phyloP scores from a whole-genome alignment of 202 grass and related monocot genomes.

The Alloteropsis angusta region DNA sequence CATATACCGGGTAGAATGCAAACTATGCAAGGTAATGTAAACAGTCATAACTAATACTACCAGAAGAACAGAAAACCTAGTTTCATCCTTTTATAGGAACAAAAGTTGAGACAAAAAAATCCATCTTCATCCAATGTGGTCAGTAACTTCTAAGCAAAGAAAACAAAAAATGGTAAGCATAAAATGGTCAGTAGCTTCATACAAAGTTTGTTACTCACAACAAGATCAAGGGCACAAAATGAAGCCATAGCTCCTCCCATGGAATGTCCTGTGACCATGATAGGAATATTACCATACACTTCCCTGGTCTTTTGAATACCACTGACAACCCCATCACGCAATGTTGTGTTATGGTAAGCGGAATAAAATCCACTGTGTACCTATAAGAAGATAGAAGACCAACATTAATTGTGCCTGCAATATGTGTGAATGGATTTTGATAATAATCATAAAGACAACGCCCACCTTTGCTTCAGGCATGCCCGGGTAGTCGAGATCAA shows the following conservation, averaged over 20 bases:
- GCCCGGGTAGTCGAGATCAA: slow-evolving; percentile 81
- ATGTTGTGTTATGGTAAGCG: slow-evolving; percentile 86
- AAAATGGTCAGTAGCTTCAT: no score
- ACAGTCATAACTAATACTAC: neutral
- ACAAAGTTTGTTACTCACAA: slow-evolving; percentile 44
- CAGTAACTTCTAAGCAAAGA: slow-evolving; percentile 9
- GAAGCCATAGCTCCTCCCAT: slow-evolving; percentile 96
- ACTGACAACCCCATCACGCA: slow-evolving; percentile 48
- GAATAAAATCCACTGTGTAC: slow-evolving; percentile 97
- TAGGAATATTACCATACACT: slow-evolving; percentile 55
- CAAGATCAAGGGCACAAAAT: slow-evolving; percentile 88
- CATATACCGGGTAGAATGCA: neutral
- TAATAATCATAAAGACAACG: neutral
- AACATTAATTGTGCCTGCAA: neutral
- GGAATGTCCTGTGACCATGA: slow-evolving; percentile 75
- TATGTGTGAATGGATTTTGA: neutral
- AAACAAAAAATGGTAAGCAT: neutral
- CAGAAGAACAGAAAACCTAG: neutral
- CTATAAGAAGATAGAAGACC: slow-evolving; percentile 27
- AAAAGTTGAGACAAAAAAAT: neutral
- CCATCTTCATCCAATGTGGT: neutral
- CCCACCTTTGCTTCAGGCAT: slow-evolving; percentile 92
- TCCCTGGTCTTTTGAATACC: slow-evolving; percentile 59
- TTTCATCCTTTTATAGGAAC: neutral
- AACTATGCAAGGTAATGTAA: slow-evolving; percentile 7